Base-by-base conservation (phyloP, 2,329 filamentous ascomycete genomes). In the Stenocarpella maydis region DNA sequence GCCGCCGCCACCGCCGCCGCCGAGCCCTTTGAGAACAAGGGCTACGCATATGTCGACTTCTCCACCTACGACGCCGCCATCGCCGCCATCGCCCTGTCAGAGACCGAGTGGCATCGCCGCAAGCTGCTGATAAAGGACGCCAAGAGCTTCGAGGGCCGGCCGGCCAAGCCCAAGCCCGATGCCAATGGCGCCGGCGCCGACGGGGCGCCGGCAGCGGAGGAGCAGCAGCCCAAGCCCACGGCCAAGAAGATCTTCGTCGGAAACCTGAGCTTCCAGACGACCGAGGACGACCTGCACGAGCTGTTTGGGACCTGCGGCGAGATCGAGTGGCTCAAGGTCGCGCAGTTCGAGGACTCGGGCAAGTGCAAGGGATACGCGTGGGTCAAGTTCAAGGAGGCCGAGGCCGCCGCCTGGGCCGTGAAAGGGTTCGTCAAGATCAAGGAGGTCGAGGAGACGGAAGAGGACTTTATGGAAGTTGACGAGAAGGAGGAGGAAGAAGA, bases 331-430 rank as follows among this genome's bases (percentile, higher is more conserved):
- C 87, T 94, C 73, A 95, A 97, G 81, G 85, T 98, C 74, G 96
- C 96, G 3, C 97, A 95, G 0, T 99, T 99, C 77, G 93, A 98
- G 80, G 97, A 99, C 79, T 91, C 91, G 24, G 96, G 96, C 52
- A 99, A 98, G 83, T 99, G 96, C 84, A 98, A 98, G 83, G 97
- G 96, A 21, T 99, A 92, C 81, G 96, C 91, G 7, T 99, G 96
- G 95, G 90, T 99, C 71, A 93, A 93, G 71, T 99, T 98, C 80
- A 90, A 91, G 77, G 90, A 94, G 63, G 77, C 95, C 14, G 90
- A 92, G 68, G 88, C 91, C 0, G 94, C 94, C 0, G 88, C 90
- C 61, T 87, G 87, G 75, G 93, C 92, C 4, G 94, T 97, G 73
- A 91, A 90, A 77, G 95, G 95, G 0, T 98, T 92, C 75, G 86